These are phyloP conservation scores for Bipolaris victoriae DNA, from an alignment of 2,329 filamentous ascomycete genomes.

Conservation along the genomic window DNA sequence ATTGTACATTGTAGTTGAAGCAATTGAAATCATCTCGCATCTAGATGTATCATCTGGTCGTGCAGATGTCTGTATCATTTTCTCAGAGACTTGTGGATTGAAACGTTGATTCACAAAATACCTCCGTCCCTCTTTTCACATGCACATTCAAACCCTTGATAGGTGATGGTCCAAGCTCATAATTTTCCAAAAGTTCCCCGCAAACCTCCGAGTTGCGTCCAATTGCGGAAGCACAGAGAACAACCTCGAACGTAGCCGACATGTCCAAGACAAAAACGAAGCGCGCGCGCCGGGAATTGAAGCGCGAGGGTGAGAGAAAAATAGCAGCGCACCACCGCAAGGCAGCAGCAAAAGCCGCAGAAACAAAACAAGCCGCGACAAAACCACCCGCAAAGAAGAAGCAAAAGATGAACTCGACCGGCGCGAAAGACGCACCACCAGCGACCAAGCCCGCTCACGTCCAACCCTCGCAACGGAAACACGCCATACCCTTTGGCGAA, in stretches of 20 bases:
- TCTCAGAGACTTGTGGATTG: background rate
- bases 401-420: slow-evolving; percentile 17
- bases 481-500: slow-evolving; percentile 68
- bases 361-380: slow-evolving; percentile 13
- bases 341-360: slow-evolving; percentile 28
- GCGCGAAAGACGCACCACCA: slow-evolving; percentile 11
- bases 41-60: background rate
- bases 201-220: slow-evolving; percentile 23
- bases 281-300: slow-evolving; percentile 41
- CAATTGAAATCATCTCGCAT: slow-evolving; percentile 25
- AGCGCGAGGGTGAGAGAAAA: slow-evolving; percentile 41
- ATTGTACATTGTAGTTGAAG: slow-evolving; percentile 48
- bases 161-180: slow-evolving; percentile 30
- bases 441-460: slow-evolving; percentile 17
- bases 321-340: slow-evolving; percentile 35
- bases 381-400: slow-evolving; percentile 23
- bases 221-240: slow-evolving; percentile 8
- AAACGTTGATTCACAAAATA: background rate
- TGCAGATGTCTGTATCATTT: background rate
- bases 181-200: slow-evolving; percentile 30
- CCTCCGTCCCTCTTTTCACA: slow-evolving; percentile 11
- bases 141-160: slow-evolving; percentile 12
- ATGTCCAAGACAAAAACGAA: slow-evolving; percentile 49
- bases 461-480: slow-evolving; percentile 7
- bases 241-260: background rate